Percentiles rank a stretch among this genome's conserved stretches.
phyloP scores from a whole-genome alignment of 1,139 yeast species.

The Suhomyces atakaporum region DNA sequence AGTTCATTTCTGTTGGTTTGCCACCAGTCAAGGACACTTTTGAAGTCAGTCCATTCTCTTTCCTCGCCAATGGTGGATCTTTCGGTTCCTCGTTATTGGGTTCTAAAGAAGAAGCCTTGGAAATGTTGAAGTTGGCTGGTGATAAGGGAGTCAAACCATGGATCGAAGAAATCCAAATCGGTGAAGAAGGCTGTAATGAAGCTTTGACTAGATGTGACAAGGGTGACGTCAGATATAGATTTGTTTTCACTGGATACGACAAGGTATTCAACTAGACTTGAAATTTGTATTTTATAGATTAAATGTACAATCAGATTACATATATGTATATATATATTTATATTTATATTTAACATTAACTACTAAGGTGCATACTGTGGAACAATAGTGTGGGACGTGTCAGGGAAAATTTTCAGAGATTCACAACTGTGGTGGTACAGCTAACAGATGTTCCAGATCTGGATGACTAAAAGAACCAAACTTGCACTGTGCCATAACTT shows the following conservation, averaged over 20 bases:
- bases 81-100: slow-evolving; percentile 50
- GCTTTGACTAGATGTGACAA: slow-evolving; percentile 52
- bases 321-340: background rate
- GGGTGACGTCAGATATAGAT: slow-evolving; percentile 65
- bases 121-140: slow-evolving; percentile 55
- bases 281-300: too few species aligned
- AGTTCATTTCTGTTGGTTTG: slow-evolving; percentile 29
- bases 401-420: too few species aligned
- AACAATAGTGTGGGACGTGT: too few species aligned
- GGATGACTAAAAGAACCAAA: too few species aligned
- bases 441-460: too few species aligned
- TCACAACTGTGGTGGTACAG: too few species aligned
- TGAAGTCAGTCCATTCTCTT: slow-evolving; percentile 44
- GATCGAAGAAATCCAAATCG: slow-evolving; percentile 59
- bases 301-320: background rate
- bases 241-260: slow-evolving; percentile 59
- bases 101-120: slow-evolving; percentile 55
- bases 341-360: too few species aligned
- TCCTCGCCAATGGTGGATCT: slow-evolving; percentile 46
- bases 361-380: background rate
- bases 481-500: too few species aligned
- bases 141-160: slow-evolving; percentile 55
- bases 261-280: slow-evolving; percentile 31
- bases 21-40: slow-evolving; percentile 31
- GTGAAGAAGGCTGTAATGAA: slow-evolving; percentile 50